These are phyloP conservation scores for Heliocybe sulcata DNA, from an alignment of 1,284 basidiomycete genomes.

Conservation along the genomic window DNA sequence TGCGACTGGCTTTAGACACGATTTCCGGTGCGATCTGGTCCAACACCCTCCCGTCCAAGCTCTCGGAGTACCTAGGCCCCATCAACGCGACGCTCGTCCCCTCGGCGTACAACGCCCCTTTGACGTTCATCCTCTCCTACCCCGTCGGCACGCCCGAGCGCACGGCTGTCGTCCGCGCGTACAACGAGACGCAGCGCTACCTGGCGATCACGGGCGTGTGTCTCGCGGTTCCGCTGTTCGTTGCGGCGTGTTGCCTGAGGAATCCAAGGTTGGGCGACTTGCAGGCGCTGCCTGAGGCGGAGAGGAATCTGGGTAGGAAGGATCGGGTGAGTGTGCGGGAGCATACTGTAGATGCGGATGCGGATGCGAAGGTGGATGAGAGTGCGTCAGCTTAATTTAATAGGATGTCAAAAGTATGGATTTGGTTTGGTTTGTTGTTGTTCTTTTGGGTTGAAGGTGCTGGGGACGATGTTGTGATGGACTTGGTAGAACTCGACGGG, in stretches of 20 bases:
- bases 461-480: too few species aligned
- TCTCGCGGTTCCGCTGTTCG: conserved; percentile 9
- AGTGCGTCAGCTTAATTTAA: too few species aligned
- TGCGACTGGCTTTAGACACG: conserved; percentile 8
- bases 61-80: conserved; percentile 16
- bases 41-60: conserved; percentile 21
- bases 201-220: conserved; percentile 11
- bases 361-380: neutral
- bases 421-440: neutral
- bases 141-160: conserved; percentile 24
- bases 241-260: conserved; percentile 6
- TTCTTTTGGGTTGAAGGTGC: neutral
- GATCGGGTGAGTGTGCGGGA: too few species aligned
- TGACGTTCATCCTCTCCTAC: conserved; percentile 20
- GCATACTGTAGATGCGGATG: neutral
- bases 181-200: conserved; percentile 8
- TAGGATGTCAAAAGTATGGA: neutral
- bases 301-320: neutral
- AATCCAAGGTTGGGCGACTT: conserved; percentile 8
- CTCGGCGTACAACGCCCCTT: conserved; percentile 22
- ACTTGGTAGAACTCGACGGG: too few species aligned
- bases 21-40: conserved; percentile 34
- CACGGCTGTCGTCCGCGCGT: conserved; percentile 13
- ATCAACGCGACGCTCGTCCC: conserved; percentile 20
- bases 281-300: conserved; percentile 5